Conservation (phyloP, 805 yeast genomes). For the Yarrowia alimentaria region DNA sequence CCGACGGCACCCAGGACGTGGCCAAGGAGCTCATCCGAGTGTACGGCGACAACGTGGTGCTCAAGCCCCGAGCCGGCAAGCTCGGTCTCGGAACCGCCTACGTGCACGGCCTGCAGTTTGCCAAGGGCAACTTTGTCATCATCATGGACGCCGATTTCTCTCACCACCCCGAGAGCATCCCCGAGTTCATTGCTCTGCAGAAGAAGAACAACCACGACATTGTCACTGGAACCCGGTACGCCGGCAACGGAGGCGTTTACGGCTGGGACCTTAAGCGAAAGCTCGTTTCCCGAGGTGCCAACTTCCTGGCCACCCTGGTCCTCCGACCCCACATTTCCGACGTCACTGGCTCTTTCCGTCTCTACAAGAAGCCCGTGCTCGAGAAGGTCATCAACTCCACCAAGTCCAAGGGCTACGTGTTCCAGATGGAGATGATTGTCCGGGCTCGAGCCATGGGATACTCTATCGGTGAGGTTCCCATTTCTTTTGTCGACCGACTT, state of each 20-base stretch:
- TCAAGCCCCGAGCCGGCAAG: conserved; percentile 73
- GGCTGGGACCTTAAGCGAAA: conserved; percentile 84
- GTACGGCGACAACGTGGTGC: conserved; percentile 63
- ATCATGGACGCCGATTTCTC: conserved; percentile 86
- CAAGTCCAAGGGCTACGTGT: conserved; percentile 73
- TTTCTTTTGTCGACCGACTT: conserved; percentile 72
- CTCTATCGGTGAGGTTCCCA: conserved; percentile 75
- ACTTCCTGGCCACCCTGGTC: conserved; percentile 68
- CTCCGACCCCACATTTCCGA: conserved; percentile 72
- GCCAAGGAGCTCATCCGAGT: conserved; percentile 49
- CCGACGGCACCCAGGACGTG: conserved; percentile 76
- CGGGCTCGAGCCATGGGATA: conserved; percentile 74
- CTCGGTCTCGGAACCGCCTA: conserved; percentile 79
- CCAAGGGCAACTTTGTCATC: conserved; percentile 69
- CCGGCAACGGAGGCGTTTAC: conserved; percentile 78
- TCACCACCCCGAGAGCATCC: conserved; percentile 78
- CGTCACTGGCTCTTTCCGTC: conserved; percentile 73
- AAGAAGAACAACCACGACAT: conserved; percentile 43
- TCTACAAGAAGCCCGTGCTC: conserved; percentile 68
- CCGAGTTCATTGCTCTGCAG: conserved; percentile 67
- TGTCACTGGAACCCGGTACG: conserved; percentile 62
- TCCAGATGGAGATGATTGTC: conserved; percentile 88
- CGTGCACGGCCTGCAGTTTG: conserved; percentile 70
- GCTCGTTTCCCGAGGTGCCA: conserved; percentile 75
- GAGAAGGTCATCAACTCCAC: conserved; percentile 65